Base-by-base conservation (phyloP, 345 rosid species). In the Lepidium sativum region DNA sequence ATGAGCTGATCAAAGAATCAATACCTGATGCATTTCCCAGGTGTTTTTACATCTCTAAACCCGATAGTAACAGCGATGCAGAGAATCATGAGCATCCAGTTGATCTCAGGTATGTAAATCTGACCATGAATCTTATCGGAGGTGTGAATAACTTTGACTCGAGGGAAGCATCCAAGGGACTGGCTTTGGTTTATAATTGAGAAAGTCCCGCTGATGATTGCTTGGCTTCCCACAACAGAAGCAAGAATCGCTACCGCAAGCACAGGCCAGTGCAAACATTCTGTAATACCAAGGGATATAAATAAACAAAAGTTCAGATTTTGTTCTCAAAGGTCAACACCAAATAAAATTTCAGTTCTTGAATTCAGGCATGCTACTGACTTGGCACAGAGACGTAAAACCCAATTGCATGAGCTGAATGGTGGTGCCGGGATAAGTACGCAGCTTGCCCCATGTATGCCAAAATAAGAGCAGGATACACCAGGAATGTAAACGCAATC, bases 381-480 rank as follows among this genome's bases (percentile, higher is more conserved):
- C 99, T 80, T 78, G 99, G 99, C 61, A 95, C 99, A 12, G 95
- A 91, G 67, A 88, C 79, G 67, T 85, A 95, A 74, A 95, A 91
- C 62, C 87, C 86, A 75, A 88, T 91, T 3, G 79, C 79, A 54
- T 83, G 74, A 51, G 62, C 77, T 58, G 81, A 72, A 50, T 78
- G 65, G 60, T 95, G 99, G 83, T 95, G 97, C 72, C 75, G 81
- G 7, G 99, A 95, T 60, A 91, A 80, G 81, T 83, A 95, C 52
- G 99, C 97, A 49, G 99, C 97, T 83, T 95, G 99, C 43, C 99
- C 99, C 97, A 88, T 95, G 65, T 95, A 95, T 53, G 94, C 97
- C 82, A 91, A 77, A 79, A 82, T 95, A 60, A 95, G 97, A 40
- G 99, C 99, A 27, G 96, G 97, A 84, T 91, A 95, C 55, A 95